phyloP scores from a whole-genome alignment of 2,329 filamentous ascomycete genomes.

The Phaeosphaeriaceae sp. region DNA sequence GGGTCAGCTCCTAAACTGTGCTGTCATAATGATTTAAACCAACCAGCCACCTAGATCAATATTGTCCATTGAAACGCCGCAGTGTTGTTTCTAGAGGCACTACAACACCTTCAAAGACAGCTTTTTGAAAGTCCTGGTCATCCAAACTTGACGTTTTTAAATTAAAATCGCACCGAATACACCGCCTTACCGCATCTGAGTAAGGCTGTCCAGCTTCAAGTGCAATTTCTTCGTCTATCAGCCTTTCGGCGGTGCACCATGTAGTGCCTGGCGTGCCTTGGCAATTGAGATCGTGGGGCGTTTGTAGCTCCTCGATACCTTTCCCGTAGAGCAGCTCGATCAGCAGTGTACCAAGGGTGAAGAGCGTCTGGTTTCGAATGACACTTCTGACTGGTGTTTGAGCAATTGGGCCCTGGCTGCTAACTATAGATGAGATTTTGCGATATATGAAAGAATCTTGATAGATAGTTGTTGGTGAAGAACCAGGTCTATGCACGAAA shows the following conservation, averaged over 20 bases:
- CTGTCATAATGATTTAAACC: no score
- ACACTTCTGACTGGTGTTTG: constrained; percentile 8
- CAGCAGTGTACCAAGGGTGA: constrained; percentile 41
- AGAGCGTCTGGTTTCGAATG: constrained; percentile 39
- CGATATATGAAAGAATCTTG: constrained; percentile 26
- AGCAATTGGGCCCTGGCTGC: neutral
- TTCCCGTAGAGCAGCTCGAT: constrained; percentile 43
- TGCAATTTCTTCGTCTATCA: constrained; percentile 20
- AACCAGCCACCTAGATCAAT: no score
- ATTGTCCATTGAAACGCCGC: constrained; percentile 16
- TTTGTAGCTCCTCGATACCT: constrained; percentile 28
- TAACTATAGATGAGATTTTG: neutral
- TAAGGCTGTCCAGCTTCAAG: constrained; percentile 22
- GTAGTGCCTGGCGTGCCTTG: constrained; percentile 15
- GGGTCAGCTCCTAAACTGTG: no score
- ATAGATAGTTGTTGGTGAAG: constrained; percentile 10
- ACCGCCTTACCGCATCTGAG: constrained; percentile 19
- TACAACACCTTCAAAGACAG: constrained; percentile 24
- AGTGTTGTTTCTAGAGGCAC: constrained; percentile 19
- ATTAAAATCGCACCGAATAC: constrained; percentile 26
- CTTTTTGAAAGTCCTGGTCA: constrained; percentile 19
- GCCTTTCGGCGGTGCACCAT: constrained; percentile 21
- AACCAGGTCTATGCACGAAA: constrained; percentile 25
- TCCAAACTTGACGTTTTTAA: constrained; percentile 16
- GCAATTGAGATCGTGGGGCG: constrained; percentile 12